These are phyloP conservation scores for Ophiocordyceps camponoti-floridani DNA, from an alignment of 2,329 filamentous ascomycete genomes.

Conservation along the genomic window DNA sequence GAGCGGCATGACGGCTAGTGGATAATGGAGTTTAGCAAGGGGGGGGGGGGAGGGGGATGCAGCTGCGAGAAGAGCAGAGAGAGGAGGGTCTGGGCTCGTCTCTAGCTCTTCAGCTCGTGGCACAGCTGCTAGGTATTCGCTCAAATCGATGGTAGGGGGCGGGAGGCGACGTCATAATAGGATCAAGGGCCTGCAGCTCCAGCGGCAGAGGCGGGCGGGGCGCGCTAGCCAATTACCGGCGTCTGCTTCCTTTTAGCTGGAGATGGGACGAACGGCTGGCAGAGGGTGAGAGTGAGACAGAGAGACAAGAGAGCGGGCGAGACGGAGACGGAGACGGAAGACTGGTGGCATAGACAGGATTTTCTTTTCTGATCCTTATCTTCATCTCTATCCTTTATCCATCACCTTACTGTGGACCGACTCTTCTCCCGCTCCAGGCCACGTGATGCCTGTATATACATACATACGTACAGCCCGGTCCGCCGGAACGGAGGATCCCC, in stretches of 20 bases:
- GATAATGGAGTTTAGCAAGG: not conserved
- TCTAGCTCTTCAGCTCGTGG: not conserved
- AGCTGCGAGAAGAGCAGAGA: not conserved
- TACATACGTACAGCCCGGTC: too few species aligned
- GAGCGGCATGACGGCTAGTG: not conserved
- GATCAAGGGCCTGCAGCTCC: not conserved
- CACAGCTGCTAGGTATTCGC: not conserved
- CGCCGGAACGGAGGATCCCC: too few species aligned
- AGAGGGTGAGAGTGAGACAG: too few species aligned
- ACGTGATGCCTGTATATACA: too few species aligned
- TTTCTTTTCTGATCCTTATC: not conserved
- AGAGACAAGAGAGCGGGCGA: conserved; percentile 1
- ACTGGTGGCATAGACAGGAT: not conserved
- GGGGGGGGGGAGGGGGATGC: not conserved
- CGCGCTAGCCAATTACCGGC: not conserved
- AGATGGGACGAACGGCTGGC: too few species aligned
- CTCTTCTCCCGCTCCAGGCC: too few species aligned
- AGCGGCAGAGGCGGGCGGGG: conserved; percentile 1
- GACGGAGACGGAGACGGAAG: not conserved
- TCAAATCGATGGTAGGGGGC: not conserved
- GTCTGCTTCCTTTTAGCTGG: not conserved
- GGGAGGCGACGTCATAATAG: not conserved
- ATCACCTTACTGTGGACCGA: too few species aligned
- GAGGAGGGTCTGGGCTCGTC: not conserved
- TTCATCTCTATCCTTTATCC: too few species aligned